Evolutionary conservation across 306 rosid genomes (phyloP), one percentile per base, ranked within the genome.

Genomic region (Castanopsis chinensis): DNA sequence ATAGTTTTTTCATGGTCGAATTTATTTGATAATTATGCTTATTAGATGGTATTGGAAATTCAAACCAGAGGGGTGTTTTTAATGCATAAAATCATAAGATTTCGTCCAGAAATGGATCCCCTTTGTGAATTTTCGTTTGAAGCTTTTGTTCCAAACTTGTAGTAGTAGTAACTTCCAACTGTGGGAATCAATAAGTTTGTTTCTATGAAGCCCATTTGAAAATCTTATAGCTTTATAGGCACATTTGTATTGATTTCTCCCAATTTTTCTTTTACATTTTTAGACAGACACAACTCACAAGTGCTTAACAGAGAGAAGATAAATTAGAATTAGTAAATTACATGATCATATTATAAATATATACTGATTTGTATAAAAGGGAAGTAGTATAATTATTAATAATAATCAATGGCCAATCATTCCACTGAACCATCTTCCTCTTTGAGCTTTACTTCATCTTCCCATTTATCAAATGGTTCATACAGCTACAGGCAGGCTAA

Each of bases 391-490:
- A 7, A 8, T 65, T 79, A 30, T 5, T 20, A 28, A n/a, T 49
- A 5, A 81, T 32, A 33, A 75, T 52, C 41, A 76, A 92, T 92
- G 99, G 98, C 93, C 70, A 72, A 72, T 49, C 17, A 49, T 78
- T 91, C 94, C 20, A 58, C 83, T 21, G 99, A 93, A 80, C 97
- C 94, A 28, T 91, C 99, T 6, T 89, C 98, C 18, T 93, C 99
- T 79, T 80, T 95, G 86, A 95, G 98, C 90, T 90, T 89, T 69
- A 90, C 97, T 27, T 92, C 97, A 51, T 85, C 96, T 79, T 89
- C 98, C 65, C 81, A 78, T 63, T 51, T 88, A 68, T 88, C 99
- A 21, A 95, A 95, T 88, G 97, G 90, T 55, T 91, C 97, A 0
- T 74, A 81, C 77, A 72, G 17, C 53, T 49, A 81, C 77, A 75